Evolutionary conservation across 179 eudicot species (phyloP).

Genomic region (Amaranthus tricolor): DNA sequence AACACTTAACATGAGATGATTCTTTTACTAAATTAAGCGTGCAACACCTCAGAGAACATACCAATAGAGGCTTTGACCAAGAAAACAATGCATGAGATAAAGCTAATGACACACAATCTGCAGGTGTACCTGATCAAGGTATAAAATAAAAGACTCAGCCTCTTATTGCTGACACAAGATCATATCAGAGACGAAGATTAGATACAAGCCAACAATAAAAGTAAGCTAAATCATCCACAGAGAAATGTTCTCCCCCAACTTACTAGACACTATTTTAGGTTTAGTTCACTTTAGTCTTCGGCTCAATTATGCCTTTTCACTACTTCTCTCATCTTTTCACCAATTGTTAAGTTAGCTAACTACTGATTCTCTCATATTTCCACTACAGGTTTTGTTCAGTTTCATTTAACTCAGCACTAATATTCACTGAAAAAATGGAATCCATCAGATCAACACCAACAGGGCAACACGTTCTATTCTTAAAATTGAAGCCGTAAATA

Average conservation of each 20-base stretch:
- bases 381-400: no score
- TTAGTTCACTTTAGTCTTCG: no score
- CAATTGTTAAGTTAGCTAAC: no score
- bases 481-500: no score
- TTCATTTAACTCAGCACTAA: no score
- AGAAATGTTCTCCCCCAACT: background rate
- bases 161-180: background rate
- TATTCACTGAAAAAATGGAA: background rate
- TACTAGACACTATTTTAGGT: no score
- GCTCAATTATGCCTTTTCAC: no score
- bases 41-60: conserved; percentile 31
- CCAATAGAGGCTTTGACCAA: conserved; percentile 91
- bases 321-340: no score
- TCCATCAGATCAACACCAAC: background rate
- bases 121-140: conserved; percentile 75
- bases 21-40: background rate
- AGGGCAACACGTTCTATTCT: background rate
- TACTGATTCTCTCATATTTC: no score
- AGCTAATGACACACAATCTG: conserved; percentile 92
- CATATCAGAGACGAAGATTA: background rate
- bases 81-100: conserved; percentile 83
- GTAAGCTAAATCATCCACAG: background rate
- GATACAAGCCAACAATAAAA: background rate
- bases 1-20: conserved; percentile 4
- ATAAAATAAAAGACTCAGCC: conserved; percentile 19